Evolutionary conservation across 108 stramenopile genomes (phyloP).

Genomic region (Mayamaea pseudoterrestris): DNA sequence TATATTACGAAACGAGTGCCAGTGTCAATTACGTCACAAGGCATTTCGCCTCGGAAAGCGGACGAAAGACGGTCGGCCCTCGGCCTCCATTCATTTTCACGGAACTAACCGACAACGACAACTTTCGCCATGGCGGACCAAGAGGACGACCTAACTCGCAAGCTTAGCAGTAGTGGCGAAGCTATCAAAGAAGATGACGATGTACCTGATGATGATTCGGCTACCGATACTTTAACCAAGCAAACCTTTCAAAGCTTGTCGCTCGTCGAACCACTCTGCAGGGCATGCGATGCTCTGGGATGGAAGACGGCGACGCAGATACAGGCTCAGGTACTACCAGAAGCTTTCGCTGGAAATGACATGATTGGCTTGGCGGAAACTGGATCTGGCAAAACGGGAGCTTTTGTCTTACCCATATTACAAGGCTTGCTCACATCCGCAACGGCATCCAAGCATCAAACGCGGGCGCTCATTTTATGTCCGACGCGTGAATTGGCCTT

Average conservation of each 20-base stretch:
- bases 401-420: slow-evolving; percentile 89
- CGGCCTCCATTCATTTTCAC: no score
- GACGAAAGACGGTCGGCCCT: no score
- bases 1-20: no score
- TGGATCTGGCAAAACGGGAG: slow-evolving; percentile 90
- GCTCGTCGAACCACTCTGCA: slow-evolving; percentile 64
- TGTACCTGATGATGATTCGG: no score
- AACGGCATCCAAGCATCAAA: slow-evolving; percentile 51
- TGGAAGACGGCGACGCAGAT: slow-evolving; percentile 93
- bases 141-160: no score
- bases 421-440: slow-evolving; percentile 81
- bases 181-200: no score
- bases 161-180: no score
- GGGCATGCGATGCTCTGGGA: slow-evolving; percentile 71
- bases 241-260: slow-evolving; percentile 78
- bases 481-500: slow-evolving; percentile 99
- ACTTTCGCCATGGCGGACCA: no score
- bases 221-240: slow-evolving; percentile 31
- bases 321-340: slow-evolving; percentile 82
- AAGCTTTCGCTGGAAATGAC: slow-evolving; percentile 75
- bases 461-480: slow-evolving; percentile 80
- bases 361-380: slow-evolving; percentile 81
- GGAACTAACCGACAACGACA: no score
- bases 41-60: no score
- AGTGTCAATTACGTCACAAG: no score